Base-by-base conservation (phyloP, 805 yeast species). In the Ogataea trehaloabstinens region DNA sequence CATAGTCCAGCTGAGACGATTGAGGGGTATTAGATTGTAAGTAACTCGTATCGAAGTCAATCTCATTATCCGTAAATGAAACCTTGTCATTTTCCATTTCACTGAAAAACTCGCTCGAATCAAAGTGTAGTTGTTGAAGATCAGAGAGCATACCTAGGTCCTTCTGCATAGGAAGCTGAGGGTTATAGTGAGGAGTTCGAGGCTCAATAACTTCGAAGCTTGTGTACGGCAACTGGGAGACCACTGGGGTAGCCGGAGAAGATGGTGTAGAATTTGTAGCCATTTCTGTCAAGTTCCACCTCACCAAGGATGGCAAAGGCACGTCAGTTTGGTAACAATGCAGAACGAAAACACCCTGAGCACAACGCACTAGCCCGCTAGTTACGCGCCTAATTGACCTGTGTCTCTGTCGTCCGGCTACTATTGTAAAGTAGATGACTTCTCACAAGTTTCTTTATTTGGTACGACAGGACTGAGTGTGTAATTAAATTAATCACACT, bases 71-170 rank as follows among this genome's bases (percentile, higher is more conserved):
- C 17, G 49, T 42, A 32, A 41, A 40, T 24, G 38, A 37, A 27
- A 45, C 39, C 19, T 45, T 45, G 35, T 45, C 49, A 34, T 40
- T 37, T 19, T 45, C 40, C 20, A 45, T 45, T 29, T 45, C 49
- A 27, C 30, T 38, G 13, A 45, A 28, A 33, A 45, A 42, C 22
- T 45, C 49, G 11, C 43, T 44, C 6, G 46, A 41, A 19, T 45
- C 42, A 24, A 45, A 40, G 10, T 37, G 44, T 25, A 45, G 16
- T 33, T 42, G 46, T 30, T 37, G 39, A 18, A 45, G 31, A 8
- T 45, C 49, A 7, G 46, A 31, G 20, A 38, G 46, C 38, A 32
- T 12, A 35, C 25, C 31, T 29, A 36, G 25, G 37, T 41, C 32
- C 34, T 42, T 25, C 20, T 27, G 11, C 38, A 39, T 37, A 34